Percentiles rank a stretch among this genome's conserved stretches.
Evolutionary conservation across 202 grass and related monocot genomes (phyloP).

Genomic region (Schoenoplectus tabernaemontani): DNA sequence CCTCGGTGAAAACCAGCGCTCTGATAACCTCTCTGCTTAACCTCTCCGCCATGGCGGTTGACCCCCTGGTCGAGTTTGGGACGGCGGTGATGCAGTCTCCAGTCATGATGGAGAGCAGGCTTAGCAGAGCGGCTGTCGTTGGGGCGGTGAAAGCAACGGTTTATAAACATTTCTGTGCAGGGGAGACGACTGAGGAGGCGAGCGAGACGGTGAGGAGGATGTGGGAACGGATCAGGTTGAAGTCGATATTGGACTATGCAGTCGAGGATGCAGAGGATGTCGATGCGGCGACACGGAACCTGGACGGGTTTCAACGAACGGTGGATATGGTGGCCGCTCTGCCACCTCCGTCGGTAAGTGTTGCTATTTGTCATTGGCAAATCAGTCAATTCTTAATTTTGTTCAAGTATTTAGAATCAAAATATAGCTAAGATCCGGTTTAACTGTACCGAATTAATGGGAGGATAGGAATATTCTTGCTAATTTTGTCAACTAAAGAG

Average conservation of each 20-base stretch:
- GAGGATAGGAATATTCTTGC: neutral
- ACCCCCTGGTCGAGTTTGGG: conserved; percentile 45
- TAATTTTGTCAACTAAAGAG: neutral
- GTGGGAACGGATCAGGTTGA: conserved; percentile 40
- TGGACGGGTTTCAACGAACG: conserved; percentile 47
- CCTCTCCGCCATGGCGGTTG: conserved; percentile 56
- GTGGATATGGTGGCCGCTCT: conserved; percentile 50
- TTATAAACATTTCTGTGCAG: conserved; percentile 66
- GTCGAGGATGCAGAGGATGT: conserved; percentile 86
- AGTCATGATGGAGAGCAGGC: conserved; percentile 34
- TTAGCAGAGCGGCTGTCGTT: conserved; percentile 22
- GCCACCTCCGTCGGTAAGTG: conserved; percentile 56
- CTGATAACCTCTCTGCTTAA: conserved; percentile 50
- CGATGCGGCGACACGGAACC: conserved; percentile 51
- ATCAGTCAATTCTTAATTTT: neutral
- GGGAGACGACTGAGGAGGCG: conserved; percentile 58
- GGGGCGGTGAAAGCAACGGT: conserved; percentile 44
- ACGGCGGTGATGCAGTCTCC: conserved; percentile 36
- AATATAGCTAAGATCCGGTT: neutral
- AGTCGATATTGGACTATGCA: conserved; percentile 73
- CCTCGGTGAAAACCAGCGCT: conserved; percentile 34
- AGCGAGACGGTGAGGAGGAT: conserved; percentile 38
- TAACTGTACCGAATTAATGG: neutral
- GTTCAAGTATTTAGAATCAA: neutral
- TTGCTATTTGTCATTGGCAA: neutral